phyloP scores from a whole-genome alignment of 345 rosid genomes.

The Bruguiera gymnorhiza region DNA sequence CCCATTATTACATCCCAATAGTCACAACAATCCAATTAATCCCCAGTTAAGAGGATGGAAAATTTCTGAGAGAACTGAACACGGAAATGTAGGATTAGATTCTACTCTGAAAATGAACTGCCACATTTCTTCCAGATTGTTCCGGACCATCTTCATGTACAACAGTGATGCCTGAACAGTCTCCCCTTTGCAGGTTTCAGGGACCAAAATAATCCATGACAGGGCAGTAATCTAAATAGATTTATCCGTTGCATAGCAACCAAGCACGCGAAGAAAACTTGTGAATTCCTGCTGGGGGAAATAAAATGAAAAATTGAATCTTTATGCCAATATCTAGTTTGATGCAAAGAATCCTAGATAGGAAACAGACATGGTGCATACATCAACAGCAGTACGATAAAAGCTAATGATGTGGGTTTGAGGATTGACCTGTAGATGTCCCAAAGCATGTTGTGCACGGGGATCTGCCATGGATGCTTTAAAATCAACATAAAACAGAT shows the following conservation, averaged over 20 bases:
- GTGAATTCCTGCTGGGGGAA: conserved; percentile 62
- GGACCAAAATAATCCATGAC: background rate
- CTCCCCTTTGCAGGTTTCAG: background rate
- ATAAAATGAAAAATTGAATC: background rate
- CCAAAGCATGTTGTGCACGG: conserved; percentile 74
- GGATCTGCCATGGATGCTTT: conserved; percentile 95
- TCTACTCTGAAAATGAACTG: too few relatives aligned
- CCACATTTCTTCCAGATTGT: too few relatives aligned
- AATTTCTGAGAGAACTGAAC: too few relatives aligned
- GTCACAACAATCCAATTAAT: too few relatives aligned
- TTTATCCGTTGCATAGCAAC: conserved; percentile 63
- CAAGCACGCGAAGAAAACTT: conserved; percentile 71
- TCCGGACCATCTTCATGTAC: conserved; percentile 3
- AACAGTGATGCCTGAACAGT: background rate
- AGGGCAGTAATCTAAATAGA: background rate
- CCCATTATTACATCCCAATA: too few relatives aligned
- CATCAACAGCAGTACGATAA: background rate
- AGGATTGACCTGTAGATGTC: conserved; percentile 67
- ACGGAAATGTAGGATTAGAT: too few relatives aligned
- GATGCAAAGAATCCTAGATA: too few relatives aligned
- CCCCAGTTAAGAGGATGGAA: too few relatives aligned
- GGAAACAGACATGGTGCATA: background rate
- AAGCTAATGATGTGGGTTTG: background rate
- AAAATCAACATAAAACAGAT: conserved; percentile 81
- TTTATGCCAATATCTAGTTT: too few relatives aligned